Base-by-base conservation (phyloP, 805 yeast genomes). In the Sporopachydermia lactativora region DNA sequence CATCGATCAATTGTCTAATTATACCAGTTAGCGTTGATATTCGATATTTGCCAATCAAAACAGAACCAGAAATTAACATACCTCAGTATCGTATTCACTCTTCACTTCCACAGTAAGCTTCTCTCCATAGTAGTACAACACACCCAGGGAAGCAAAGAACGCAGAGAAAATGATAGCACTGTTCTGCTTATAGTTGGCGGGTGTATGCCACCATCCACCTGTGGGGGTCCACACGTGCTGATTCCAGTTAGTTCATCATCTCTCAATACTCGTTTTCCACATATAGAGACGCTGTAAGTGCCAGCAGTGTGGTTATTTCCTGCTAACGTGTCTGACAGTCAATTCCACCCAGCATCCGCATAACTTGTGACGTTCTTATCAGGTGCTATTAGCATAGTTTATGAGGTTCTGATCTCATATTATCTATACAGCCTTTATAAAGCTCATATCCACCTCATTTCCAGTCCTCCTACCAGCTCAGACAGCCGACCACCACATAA, bases 201-300 rank as follows among this genome's bases (percentile, higher is more conserved):
- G 78, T 13, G 67, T 65, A 50, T 65, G 66, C 53, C 52, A 65
- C 77, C 78, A 73, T 39, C 77, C 78, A 42, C 78, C 78, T 2
- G 73, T 50, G 18, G 73, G 73, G 15, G 72, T 53, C 56, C 56
- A 52, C 14, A 49, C 52, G 39, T 50, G 50, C 50, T 49, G 19
- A 17, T n/a, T 3, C n/a, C 18, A 31, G 8, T 11, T 41, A 31
- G 28, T 42, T 14, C 5, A n/a, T 15, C 14, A 17, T n/a, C 14
- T 4, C n/a, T 17, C 11, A 34, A 4, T 3, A 37, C 16, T 5
- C 8, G 19, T 13, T 11, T n/a, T 17, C 15, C 15, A 24, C 43
- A 8, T 34, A 15, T 19, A 18, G 17, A 16, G 17, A 39, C 18
- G 17, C 8, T 17, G 45, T 45, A 18, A 49, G 45, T 13, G 34